Conservation (phyloP, 1,139 yeast genomes). For the Diutina mesorugosa region DNA sequence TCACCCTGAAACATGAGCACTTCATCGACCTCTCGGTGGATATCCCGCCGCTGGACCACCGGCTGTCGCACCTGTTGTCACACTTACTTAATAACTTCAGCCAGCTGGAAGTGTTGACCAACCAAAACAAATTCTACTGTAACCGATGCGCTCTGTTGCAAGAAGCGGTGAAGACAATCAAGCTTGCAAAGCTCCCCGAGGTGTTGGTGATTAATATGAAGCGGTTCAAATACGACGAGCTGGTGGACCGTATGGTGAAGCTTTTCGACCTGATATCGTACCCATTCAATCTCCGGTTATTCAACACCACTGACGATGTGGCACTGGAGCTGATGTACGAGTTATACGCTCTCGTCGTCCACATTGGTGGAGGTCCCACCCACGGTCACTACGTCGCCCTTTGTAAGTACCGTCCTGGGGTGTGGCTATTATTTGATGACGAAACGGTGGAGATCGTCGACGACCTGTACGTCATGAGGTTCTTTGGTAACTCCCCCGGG, state of each 20-base stretch:
- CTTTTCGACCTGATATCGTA: conserved; percentile 77
- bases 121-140: conserved; percentile 85
- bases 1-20: conserved; percentile 72
- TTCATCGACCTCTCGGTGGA: conserved; percentile 83
- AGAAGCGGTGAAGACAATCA: conserved; percentile 91
- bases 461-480: conserved; percentile 70
- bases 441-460: conserved; percentile 87
- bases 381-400: conserved; percentile 92
- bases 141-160: conserved; percentile 84
- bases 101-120: conserved; percentile 74
- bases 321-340: conserved; percentile 41
- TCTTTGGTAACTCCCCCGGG: conserved; percentile 83
- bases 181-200: conserved; percentile 65
- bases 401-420: conserved; percentile 64
- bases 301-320: conserved; percentile 50
- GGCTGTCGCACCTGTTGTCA: conserved; percentile 48
- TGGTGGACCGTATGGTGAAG: conserved; percentile 40
- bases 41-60: conserved; percentile 46
- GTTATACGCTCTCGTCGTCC: conserved; percentile 76
- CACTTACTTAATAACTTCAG: conserved; percentile 70
- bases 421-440: conserved; percentile 92
- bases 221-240: conserved; percentile 84
- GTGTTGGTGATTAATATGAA: conserved; percentile 75
- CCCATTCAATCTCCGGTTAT: conserved; percentile 60
- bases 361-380: conserved; percentile 95